Base-by-base conservation (phyloP, 345 rosid species). In the Aethionema arabicum region DNA sequence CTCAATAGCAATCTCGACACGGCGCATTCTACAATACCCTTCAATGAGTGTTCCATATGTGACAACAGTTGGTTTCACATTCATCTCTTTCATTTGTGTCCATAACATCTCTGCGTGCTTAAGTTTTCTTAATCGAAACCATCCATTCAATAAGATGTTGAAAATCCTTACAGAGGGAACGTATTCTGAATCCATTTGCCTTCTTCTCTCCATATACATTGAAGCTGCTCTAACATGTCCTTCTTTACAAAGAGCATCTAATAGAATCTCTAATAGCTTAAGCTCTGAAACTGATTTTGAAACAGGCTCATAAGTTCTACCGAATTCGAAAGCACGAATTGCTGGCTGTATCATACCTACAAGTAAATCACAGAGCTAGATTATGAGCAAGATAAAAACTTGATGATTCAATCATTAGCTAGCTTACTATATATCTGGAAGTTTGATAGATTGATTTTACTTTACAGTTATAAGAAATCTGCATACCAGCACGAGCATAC, bases 231-330 rank as follows among this genome's bases (percentile, higher is more conserved):
- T 77, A 65, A 83, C 85, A 65, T 71, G 77, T 59, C 87, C 90
- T 76, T 90, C 91, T 76, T 90, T 87, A 63, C 88, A 87, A 39
- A 90, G 83, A 2, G 92, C 77, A 73, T 93, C 99, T 84, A 90
- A 73, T 70, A 87, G 75, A 65, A 80, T 72, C 52, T 87, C 91
- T 21, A 93, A 72, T 74, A 93, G 66, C 57, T 64, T 63, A 32
- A 15, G 30, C 53, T 67, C 77, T 3, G 55, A 63, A 52, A 70
- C 85, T 69, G 73, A 42, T 45, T 76, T 66, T 9, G 36, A 45
- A 54, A 75, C 49, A 2, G 51, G 47, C 15, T 66, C 78, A 57
- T 80, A 77, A 47, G 73, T 77, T 62, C 54, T 44, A 2, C 86
- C 82, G 66, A 76, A 85, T 47, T 93, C 88, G 32, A 76, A 86